phyloP scores from a whole-genome alignment of 306 rosid species.

The Prunus kanzakura region DNA sequence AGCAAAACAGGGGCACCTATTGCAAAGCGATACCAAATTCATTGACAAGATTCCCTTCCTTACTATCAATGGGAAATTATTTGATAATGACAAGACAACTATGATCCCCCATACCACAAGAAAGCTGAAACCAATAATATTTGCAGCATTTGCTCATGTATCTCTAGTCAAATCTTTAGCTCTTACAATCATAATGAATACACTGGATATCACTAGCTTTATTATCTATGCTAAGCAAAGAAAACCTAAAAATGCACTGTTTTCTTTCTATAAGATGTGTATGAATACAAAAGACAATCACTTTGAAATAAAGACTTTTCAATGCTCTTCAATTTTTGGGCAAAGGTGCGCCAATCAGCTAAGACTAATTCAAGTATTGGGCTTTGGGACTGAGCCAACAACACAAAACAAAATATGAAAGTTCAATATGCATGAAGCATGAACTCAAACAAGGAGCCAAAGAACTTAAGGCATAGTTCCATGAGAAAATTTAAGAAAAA shows the following conservation, averaged over 20 bases:
- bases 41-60: not conserved
- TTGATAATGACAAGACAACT: not conserved
- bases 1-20: not conserved
- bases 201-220: not conserved
- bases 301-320: not conserved
- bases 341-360: not conserved
- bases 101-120: not conserved
- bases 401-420: not conserved
- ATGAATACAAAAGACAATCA: not conserved
- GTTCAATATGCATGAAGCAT: not conserved
- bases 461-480: slow-evolving; percentile 12
- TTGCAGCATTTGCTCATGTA: not conserved
- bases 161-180: not conserved
- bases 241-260: not conserved
- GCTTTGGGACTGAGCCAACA: not conserved
- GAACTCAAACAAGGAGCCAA: slow-evolving; percentile 16
- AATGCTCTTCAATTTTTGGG: not conserved
- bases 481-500: not conserved
- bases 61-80: not conserved
- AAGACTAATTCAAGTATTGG: not conserved
- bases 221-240: not conserved
- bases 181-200: not conserved
- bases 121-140: not conserved
- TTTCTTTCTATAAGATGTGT: not conserved
- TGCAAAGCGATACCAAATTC: not conserved